A percentile compares a stretch with the other conserved stretches of the same genome.
Evolutionary conservation across 768 basidiomycete genomes (phyloP).

Genomic region (Lactarius quietus): DNA sequence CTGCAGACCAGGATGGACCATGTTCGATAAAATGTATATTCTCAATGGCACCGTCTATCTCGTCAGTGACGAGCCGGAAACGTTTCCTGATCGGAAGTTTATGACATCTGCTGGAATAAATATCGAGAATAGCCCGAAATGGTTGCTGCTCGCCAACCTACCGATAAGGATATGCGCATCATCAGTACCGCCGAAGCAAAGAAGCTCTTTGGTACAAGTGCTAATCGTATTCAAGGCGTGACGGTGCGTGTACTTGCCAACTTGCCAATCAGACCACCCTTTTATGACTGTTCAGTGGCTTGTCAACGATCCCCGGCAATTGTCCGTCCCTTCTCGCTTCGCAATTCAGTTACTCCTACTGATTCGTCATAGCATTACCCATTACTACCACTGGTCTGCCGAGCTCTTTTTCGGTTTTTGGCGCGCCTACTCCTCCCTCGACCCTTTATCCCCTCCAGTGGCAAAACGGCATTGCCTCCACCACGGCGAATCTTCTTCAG

Average conservation of each 20-base stretch:
- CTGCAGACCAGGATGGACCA: slow-evolving; percentile 69
- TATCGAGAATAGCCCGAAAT: slow-evolving; percentile 56
- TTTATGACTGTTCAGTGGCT: slow-evolving; percentile 50
- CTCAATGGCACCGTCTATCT: slow-evolving; percentile 79
- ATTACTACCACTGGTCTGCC: slow-evolving; percentile 93
- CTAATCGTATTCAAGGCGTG: slow-evolving; percentile 72
- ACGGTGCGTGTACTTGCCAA: slow-evolving; percentile 44
- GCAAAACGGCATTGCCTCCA: slow-evolving; percentile 68
- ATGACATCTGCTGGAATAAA: slow-evolving; percentile 69
- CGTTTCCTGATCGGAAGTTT: slow-evolving; percentile 58
- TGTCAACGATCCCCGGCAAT: slow-evolving; percentile 83
- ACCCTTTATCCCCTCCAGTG: slow-evolving; percentile 59
- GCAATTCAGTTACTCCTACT: not conserved
- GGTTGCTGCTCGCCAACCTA: slow-evolving; percentile 62
- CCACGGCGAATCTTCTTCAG: slow-evolving; percentile 74
- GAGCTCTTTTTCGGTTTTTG: slow-evolving; percentile 92
- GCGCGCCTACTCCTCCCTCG: slow-evolving; percentile 82
- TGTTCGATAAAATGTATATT: slow-evolving; percentile 80
- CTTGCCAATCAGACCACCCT: slow-evolving; percentile 11
- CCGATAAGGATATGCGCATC: slow-evolving; percentile 73
- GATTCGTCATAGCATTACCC: slow-evolving; percentile 59
- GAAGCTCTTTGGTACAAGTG: slow-evolving; percentile 66
- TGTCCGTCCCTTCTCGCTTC: slow-evolving; percentile 42
- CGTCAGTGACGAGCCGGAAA: slow-evolving; percentile 67
- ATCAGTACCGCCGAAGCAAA: slow-evolving; percentile 66